phyloP scores from a whole-genome alignment of 2,329 filamentous ascomycete genomes.

The Dendrostoma leiphaemia region DNA sequence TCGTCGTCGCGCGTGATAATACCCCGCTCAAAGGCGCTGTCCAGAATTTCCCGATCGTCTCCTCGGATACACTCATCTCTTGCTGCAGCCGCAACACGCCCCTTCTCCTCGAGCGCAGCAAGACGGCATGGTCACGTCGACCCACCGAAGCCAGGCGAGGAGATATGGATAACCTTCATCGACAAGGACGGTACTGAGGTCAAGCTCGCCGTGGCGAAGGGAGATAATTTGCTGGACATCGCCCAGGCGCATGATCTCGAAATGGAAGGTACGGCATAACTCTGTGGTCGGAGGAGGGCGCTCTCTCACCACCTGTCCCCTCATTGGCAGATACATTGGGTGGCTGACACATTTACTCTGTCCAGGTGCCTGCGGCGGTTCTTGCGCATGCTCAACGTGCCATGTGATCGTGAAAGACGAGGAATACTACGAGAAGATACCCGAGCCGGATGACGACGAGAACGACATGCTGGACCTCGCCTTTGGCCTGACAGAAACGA shows the following conservation, averaged over 20 bases:
- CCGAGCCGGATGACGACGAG: constrained; percentile 70
- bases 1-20: background rate
- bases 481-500: constrained; percentile 85
- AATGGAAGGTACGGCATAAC: constrained; percentile 71
- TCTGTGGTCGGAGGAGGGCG: too few species aligned
- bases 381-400: constrained; percentile 90
- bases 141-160: constrained; percentile 85
- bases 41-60: background rate
- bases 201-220: constrained; percentile 76
- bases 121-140: constrained; percentile 75
- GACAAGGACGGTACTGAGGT: constrained; percentile 81
- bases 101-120: constrained; percentile 60
- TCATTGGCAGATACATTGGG: too few species aligned
- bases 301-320: too few species aligned
- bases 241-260: constrained; percentile 93
- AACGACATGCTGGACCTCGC: constrained; percentile 90
- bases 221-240: constrained; percentile 93
- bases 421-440: constrained; percentile 72
- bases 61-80: background rate
- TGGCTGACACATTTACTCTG: background rate
- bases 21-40: background rate
- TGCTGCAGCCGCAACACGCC: constrained; percentile 17
- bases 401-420: constrained; percentile 81
- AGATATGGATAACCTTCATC: constrained; percentile 90
- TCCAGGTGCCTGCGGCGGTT: constrained; percentile 79